Evolutionary conservation across 805 yeast species (phyloP).

Genomic region (Pichia nanzhaoensis): DNA sequence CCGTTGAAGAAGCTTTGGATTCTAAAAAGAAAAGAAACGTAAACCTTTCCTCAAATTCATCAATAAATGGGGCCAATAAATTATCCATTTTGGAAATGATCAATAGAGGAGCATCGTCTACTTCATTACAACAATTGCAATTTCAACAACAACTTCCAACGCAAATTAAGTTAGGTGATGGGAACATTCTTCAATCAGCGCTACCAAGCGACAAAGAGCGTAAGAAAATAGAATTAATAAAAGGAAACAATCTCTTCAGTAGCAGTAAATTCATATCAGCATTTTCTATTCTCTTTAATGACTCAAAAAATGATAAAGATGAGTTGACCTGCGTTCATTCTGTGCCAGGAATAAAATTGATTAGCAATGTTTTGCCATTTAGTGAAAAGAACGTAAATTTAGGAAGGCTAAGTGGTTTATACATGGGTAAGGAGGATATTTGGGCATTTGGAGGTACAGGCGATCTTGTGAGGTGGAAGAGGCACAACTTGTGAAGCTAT

Average conservation of each 20-base stretch:
- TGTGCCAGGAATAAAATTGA: constrained; percentile 18
- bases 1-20: constrained; percentile 1
- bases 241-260: background rate
- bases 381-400: constrained; percentile 27
- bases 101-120: constrained; percentile 18
- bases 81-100: constrained; percentile 25
- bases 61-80: constrained; percentile 14
- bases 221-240: background rate
- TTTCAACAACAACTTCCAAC: background rate
- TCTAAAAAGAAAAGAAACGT: background rate
- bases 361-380: constrained; percentile 30
- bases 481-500: background rate
- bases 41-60: constrained; percentile 1
- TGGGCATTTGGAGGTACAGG: constrained; percentile 35
- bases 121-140: constrained; percentile 7
- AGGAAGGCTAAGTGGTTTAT: constrained; percentile 30
- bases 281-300: background rate
- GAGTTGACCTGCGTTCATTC: constrained; percentile 19
- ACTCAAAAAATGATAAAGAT: background rate
- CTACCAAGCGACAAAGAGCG: constrained; percentile 1
- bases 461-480: constrained; percentile 35
- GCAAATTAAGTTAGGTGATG: constrained; percentile 2
- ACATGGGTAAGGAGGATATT: constrained; percentile 26
- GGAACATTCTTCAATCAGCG: background rate
- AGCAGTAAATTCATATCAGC: background rate